Conservation (phyloP, 106 monocot genomes). For the Triglochin maritima region DNA sequence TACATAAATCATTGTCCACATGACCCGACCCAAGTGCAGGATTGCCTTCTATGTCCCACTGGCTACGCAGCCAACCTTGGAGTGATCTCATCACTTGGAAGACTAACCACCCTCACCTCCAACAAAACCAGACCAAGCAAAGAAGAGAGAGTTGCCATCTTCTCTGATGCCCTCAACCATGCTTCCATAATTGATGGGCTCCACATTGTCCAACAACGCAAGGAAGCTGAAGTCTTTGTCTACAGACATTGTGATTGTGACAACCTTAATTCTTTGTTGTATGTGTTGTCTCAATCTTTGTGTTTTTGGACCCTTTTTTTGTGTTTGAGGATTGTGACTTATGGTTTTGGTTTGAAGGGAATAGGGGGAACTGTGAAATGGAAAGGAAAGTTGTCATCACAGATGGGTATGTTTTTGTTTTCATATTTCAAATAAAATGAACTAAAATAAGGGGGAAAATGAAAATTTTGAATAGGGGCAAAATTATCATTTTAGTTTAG, state of each 20-base stretch:
- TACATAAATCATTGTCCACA: too few relatives aligned
- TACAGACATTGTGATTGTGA: conserved; percentile 50
- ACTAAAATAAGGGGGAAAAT: not conserved
- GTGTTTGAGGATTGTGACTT: not conserved
- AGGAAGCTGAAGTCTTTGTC: conserved; percentile 1
- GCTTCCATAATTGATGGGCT: conserved; percentile 12
- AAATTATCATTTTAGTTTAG: not conserved
- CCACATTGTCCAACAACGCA: not conserved
- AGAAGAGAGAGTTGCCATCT: conserved; percentile 6
- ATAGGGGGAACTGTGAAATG: conserved; percentile 59
- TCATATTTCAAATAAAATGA: not conserved
- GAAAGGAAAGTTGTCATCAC: conserved; percentile 84
- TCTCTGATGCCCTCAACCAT: conserved; percentile 14
- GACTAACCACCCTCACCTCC: not conserved
- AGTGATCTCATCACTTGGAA: conserved; percentile 5
- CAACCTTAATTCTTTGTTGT: conserved; percentile 78
- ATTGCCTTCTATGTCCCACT: conserved; percentile 23
- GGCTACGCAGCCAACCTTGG: conserved; percentile 17
- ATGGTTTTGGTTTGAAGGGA: conserved; percentile 7
- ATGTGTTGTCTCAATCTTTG: conserved; percentile 15
- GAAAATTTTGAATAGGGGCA: not conserved
- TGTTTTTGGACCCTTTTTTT: not conserved
- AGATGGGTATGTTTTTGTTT: conserved; percentile 47
- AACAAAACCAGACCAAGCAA: not conserved
- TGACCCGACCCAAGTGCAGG: conserved; percentile 5